Evolutionary conservation across 805 yeast genomes (phyloP), one percentile per base, ranked within the genome.

Genomic region (Suhomyces canberraensis): DNA sequence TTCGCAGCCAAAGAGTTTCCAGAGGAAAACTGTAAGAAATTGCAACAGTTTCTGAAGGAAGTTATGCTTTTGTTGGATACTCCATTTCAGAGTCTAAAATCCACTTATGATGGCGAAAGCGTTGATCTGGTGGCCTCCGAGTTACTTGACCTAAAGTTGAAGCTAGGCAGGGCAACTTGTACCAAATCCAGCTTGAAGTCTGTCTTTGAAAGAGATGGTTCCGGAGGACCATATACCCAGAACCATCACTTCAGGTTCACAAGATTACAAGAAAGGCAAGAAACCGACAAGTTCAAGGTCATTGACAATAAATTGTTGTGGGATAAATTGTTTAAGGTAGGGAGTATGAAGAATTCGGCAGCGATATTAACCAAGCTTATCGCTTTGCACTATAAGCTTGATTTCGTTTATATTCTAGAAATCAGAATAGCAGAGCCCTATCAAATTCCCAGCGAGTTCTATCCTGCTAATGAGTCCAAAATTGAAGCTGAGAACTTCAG

Each of bases 171-270:
- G 54, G 82, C 84, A 4, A 79, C 84, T 1, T 61, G 76, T 38
- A 61, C 61, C 31, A 66, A 67, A 0, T 51, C 54, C 13, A 44
- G 52, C 35, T 35, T 44, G 28, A 56, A 52, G 61, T 63, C 76
- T 2, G 71, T 77, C 1, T 78, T 75, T 52, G 85, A 79, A 45
- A 72, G 71, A 41, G 84, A 79, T 56, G 84, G 84, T 0, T 75
- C 83, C 4, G 85, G 84, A 11, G 71, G 73, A 11, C 73, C 80
- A n/a, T 79, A 78, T 46, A 61, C 68, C 3, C 79, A 67, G 37
- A 73, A 73, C 45, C 62, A 64, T 31, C 69, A 62, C 39, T 66
- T 76, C 36, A 58, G 73, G 39, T 69, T 71, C 45, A 58, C 64
- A 33, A 61, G 63, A 35, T 17, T 21, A 14, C n/a, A n/a, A n/a